Evolutionary conservation across 2,329 filamentous ascomycete genomes (phyloP).

Genomic region (Teratosphaeria nubilosa): DNA sequence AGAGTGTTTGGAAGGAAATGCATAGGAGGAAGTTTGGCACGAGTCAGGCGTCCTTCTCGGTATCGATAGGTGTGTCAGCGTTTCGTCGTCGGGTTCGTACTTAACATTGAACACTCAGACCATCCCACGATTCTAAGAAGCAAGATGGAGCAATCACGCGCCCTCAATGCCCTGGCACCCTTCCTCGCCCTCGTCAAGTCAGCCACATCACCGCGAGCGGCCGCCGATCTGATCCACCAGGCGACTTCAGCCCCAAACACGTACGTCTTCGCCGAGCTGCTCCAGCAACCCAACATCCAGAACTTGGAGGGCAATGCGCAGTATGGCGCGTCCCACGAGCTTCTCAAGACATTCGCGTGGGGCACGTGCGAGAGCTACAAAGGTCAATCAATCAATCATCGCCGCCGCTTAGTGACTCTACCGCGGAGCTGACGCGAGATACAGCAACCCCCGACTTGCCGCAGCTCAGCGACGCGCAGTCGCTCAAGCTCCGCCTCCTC

Average conservation of each 20-base stretch:
- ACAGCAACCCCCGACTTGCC: conserved; percentile 50
- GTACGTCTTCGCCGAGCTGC: conserved; percentile 89
- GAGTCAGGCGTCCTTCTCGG: not conserved
- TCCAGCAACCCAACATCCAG: conserved; percentile 70
- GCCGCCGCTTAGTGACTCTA: not conserved
- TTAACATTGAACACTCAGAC: no score
- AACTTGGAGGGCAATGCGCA: conserved; percentile 56
- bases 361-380: conserved; percentile 77
- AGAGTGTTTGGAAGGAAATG: not conserved
- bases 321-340: conserved; percentile 51
- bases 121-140: not conserved
- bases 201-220: conserved; percentile 70
- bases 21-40: not conserved
- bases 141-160: conserved; percentile 60
- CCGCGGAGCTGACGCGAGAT: conserved; percentile 8
- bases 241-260: conserved; percentile 85
- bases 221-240: conserved; percentile 74
- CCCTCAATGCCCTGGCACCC: conserved; percentile 59
- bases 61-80: not conserved
- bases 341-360: conserved; percentile 85
- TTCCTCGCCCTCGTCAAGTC: conserved; percentile 83
- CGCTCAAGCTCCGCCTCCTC: conserved; percentile 79
- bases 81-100: not conserved
- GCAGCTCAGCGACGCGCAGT: conserved; percentile 59
- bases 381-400: conserved; percentile 27